phyloP scores from a whole-genome alignment of 495 filamentous ascomycete genomes.

The Paragyromitra xinjiangensis region DNA sequence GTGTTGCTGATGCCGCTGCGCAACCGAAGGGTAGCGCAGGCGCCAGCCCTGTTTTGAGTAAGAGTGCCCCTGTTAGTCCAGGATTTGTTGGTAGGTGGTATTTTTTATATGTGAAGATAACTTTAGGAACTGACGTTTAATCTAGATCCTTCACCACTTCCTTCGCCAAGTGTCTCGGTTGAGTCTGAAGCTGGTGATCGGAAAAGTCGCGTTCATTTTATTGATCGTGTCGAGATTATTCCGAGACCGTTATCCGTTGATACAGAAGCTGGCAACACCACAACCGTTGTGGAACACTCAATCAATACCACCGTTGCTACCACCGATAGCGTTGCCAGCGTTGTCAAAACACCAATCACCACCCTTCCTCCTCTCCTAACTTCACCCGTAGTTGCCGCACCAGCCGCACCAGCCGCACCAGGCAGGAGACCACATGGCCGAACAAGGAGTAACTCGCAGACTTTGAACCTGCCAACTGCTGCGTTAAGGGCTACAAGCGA shows the following conservation, averaged over 20 bases:
- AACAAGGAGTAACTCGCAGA: constrained; percentile 57
- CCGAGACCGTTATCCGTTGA: constrained; percentile 47
- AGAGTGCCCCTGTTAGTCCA: constrained; percentile 56
- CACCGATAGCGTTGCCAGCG: constrained; percentile 37
- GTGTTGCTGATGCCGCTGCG: constrained; percentile 21
- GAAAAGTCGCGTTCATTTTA: constrained; percentile 53
- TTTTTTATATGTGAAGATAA: constrained; percentile 18
- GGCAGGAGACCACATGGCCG: constrained; percentile 52
- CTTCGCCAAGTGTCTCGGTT: constrained; percentile 41
- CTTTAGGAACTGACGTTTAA: constrained; percentile 23
- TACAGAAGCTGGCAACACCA: constrained; percentile 37
- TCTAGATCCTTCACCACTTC: constrained; percentile 48
- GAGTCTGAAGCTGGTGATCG: constrained; percentile 37
- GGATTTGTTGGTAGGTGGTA: constrained; percentile 41
- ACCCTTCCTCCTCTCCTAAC: constrained; percentile 45
- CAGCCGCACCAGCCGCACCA: constrained; percentile 19
- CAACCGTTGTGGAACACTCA: constrained; percentile 29
- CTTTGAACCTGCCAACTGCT: constrained; percentile 53
- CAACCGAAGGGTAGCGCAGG: constrained; percentile 48
- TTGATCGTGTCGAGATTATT: constrained; percentile 53
- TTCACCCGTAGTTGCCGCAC: constrained; percentile 26
- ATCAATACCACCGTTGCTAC: constrained; percentile 42
- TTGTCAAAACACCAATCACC: constrained; percentile 27
- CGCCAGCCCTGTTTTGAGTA: constrained; percentile 49
- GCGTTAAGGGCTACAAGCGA: constrained; percentile 54